phyloP scores from a whole-genome alignment of 2,329 filamentous ascomycete genomes.

The Colletotrichum paranaense region DNA sequence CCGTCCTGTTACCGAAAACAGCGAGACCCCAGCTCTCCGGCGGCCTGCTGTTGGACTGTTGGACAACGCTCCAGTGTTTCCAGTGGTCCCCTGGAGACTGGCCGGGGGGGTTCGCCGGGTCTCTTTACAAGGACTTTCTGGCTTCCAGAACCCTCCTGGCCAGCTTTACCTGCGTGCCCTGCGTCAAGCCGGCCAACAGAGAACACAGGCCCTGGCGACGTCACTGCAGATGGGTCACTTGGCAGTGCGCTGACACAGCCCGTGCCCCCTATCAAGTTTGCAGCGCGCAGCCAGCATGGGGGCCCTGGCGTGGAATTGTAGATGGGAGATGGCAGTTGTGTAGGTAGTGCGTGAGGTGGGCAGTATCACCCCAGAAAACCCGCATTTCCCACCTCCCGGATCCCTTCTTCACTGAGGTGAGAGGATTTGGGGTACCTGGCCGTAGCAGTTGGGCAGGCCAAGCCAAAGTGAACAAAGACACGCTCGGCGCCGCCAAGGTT shows the following conservation, averaged over 20 bases:
- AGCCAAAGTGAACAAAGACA: not conserved
- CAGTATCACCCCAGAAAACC: not conserved
- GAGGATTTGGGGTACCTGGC: not conserved
- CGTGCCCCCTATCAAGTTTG: conserved; percentile 25
- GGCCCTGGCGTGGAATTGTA: not conserved
- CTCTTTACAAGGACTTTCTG: not conserved
- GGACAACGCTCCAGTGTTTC: conserved; percentile 29
- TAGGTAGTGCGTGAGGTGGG: not conserved
- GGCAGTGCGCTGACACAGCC: conserved; percentile 23
- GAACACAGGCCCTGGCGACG: conserved; percentile 8
- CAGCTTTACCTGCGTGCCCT: not conserved
- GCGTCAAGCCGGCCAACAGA: not conserved
- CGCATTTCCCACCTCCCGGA: conserved; percentile 17
- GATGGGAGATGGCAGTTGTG: not conserved
- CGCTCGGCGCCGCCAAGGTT: conserved; percentile 11
- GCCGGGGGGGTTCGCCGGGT: not conserved
- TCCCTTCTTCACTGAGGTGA: not conserved
- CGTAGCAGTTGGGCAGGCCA: not conserved
- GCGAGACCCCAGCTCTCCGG: not conserved
- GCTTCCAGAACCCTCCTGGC: conserved; percentile 12
- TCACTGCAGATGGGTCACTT: conserved; percentile 21
- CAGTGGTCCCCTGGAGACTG: conserved; percentile 1
- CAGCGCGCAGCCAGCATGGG: not conserved
- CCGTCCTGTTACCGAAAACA: not conserved
- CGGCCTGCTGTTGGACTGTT: conserved; percentile 15